Conservation (phyloP, 1,284 basidiomycete species). For the Ustilago esculenta region DNA sequence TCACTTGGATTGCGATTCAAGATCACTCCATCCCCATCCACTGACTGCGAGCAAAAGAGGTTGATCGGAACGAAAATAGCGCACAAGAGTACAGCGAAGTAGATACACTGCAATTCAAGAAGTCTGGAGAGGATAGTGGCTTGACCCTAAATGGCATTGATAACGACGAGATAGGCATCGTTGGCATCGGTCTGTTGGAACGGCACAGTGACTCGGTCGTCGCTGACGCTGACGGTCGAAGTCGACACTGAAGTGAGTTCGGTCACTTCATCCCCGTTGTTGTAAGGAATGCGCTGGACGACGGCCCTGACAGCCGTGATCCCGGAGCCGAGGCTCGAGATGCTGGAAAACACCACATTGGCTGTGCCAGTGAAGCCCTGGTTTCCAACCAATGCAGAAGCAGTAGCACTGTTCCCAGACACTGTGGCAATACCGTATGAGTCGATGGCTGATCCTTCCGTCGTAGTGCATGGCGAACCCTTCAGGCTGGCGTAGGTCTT, state of each 20-base stretch:
- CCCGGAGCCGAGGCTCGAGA: background rate
- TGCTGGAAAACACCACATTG: background rate
- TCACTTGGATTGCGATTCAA: no score
- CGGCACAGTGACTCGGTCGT: slow-evolving; percentile 5
- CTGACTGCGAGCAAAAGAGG: no score
- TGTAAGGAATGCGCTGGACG: slow-evolving; percentile 6
- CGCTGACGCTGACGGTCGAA: background rate
- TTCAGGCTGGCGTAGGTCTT: background rate
- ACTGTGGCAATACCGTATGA: slow-evolving; percentile 5
- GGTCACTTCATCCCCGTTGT: slow-evolving; percentile 9
- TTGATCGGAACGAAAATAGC: no score
- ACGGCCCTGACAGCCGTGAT: background rate
- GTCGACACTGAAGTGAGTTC: background rate
- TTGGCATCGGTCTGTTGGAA: slow-evolving; percentile 1
- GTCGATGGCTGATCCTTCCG: slow-evolving; percentile 2
- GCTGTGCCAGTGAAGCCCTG: slow-evolving; percentile 4
- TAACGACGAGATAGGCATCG: slow-evolving; percentile 6
- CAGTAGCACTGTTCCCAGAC: no score
- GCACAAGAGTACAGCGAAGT: no score
- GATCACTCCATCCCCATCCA: no score
- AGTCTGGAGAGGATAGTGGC: no score
- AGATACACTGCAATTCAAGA: no score
- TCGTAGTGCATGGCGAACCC: slow-evolving; percentile 7
- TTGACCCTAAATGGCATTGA: slow-evolving; percentile 1
- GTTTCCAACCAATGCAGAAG: slow-evolving; percentile 9